Conservation (phyloP, 768 basidiomycete species). For the Mycena galopus region DNA sequence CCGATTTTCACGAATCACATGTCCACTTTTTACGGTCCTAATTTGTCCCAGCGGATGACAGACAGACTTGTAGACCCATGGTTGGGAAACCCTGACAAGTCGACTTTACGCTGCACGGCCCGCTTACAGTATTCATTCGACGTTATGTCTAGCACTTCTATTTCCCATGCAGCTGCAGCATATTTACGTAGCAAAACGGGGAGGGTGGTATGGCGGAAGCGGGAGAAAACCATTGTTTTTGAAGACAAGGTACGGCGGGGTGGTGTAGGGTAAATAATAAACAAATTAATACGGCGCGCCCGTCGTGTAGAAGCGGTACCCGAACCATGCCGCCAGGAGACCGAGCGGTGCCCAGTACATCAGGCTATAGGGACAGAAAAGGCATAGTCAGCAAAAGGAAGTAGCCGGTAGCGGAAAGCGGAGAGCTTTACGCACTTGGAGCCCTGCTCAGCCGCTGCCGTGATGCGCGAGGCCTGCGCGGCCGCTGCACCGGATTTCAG, state of each 20-base stretch:
- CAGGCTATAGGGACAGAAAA: constrained; percentile 56
- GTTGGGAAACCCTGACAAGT: background rate
- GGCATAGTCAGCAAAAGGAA: constrained; percentile 18
- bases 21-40: no score
- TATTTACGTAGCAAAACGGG: background rate
- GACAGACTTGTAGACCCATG: no score
- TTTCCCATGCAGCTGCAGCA: constrained; percentile 22
- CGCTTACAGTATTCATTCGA: no score
- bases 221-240: constrained; percentile 8
- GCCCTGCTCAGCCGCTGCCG: constrained; percentile 71
- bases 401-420: constrained; percentile 7
- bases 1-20: no score
- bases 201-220: background rate
- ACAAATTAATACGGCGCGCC: constrained; percentile 56
- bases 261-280: constrained; percentile 14
- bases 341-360: constrained; percentile 90
- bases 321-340: constrained; percentile 88
- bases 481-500: constrained; percentile 66
- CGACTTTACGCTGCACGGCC: background rate
- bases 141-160: constrained; percentile 20
- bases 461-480: constrained; percentile 58
- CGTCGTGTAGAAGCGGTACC: constrained; percentile 81
- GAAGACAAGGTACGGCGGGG: background rate
- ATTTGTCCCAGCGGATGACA: no score
- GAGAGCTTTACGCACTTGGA: constrained; percentile 69